Base-by-base conservation (phyloP, 2,329 filamentous ascomycete genomes). In the Trichoderma citrinoviride region DNA sequence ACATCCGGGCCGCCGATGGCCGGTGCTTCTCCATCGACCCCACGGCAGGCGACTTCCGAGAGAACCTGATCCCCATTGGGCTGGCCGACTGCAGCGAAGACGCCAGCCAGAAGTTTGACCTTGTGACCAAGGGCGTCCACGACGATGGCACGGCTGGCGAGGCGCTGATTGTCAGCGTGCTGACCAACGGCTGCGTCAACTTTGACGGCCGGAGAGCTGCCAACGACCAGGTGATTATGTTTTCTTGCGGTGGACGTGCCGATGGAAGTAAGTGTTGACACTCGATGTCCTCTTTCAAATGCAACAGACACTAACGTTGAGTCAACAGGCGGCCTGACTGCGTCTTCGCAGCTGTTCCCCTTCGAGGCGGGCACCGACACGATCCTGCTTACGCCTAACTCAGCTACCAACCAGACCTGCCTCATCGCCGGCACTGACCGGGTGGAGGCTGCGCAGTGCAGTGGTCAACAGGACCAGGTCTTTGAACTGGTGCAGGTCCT, bases 181-280 rank as follows among this genome's bases (percentile, higher is more conserved):
- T 83, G 75, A 83, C 76, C 52, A 77, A 83, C 58, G 82, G 82
- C n/a, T 85, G 82, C 65, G 74, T 85, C 52, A 83, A 78, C 72
- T 80, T 83, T 52, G 82, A 85, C 65, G 72, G 71, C 17, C 75
- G 82, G 21, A 75, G 82, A 19, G 70, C 73, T 5, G 71, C 73
- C 3, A 78, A 77, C 1, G 81, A 84, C 61, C 81, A 78, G 1
- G 81, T 84, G 27, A 81, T 73, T 5, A 62, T 85, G 19, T 85
- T 85, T 67, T 82, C 81, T 1, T 85, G 82, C 66, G 82, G 82
- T 27, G 82, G 82, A 10, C 77, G 82, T 41, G 82, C 81, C 17
- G 81, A 78, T 47, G 82, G 82, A 53, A 71, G 79, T 78, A 71
- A 75, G 75, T 66, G 44, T 33, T 12, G 21, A 41, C 25, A 33